These are phyloP conservation scores for Stephania yunnanensis DNA, from an alignment of 164 flowering plant genomes.

Conservation along the genomic window DNA sequence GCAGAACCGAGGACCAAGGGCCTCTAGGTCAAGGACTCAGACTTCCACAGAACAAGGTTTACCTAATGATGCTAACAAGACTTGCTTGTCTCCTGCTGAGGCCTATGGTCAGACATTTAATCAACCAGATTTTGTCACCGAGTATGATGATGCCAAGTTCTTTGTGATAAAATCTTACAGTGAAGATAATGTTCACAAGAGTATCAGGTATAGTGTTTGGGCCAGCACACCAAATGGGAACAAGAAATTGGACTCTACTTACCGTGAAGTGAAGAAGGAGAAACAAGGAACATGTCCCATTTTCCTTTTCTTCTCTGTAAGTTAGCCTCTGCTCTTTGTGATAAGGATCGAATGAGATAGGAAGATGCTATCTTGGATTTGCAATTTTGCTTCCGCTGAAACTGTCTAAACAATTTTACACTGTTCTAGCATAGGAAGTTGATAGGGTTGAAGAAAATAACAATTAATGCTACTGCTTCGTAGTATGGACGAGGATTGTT, in stretches of 20 bases:
- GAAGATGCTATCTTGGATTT: background rate
- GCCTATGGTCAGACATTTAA: constrained; percentile 38
- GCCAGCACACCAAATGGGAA: constrained; percentile 93
- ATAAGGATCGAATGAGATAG: background rate
- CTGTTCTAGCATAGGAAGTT: background rate
- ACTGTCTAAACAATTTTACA: background rate
- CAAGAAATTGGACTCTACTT: constrained; percentile 79
- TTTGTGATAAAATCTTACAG: constrained; percentile 91
- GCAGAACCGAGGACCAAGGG: constrained; percentile 91
- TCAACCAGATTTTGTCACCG: constrained; percentile 56
- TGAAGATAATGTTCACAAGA: constrained; percentile 93
- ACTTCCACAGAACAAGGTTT: constrained; percentile 38
- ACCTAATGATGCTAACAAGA: constrained; percentile 30
- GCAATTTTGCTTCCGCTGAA: background rate
- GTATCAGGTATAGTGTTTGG: constrained; percentile 92
- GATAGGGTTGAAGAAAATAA: background rate
- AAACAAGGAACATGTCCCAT: constrained; percentile 51
- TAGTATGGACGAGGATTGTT: background rate
- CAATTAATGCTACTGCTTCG: background rate
- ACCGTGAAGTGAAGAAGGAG: constrained; percentile 66
- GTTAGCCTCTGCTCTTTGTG: constrained; percentile 5
- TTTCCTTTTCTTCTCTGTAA: constrained; percentile 85
- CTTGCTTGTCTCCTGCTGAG: constrained; percentile 26
- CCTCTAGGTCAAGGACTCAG: constrained; percentile 61
- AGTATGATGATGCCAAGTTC: constrained; percentile 68